Evolutionary conservation across 768 basidiomycete species (phyloP), one percentile per base, ranked within the genome.

Genomic region (Kwoniella pini): DNA sequence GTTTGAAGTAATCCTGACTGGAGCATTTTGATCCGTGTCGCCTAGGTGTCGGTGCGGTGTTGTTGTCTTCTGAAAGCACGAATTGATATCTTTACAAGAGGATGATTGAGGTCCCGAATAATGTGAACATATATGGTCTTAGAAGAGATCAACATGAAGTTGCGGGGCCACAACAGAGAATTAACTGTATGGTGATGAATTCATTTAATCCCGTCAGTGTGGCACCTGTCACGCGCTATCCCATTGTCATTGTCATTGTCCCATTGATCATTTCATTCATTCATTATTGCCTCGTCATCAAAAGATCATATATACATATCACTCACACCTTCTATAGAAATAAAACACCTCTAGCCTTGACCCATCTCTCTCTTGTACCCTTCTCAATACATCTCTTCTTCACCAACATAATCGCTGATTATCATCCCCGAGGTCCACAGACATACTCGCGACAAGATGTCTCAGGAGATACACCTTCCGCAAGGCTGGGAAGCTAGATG

Each of bases 401-500:
- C n/a, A n/a, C n/a, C 49, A 21, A n/a, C 21, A 4, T 4, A 38
- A 6, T 15, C 40, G 5, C 11, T n/a, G 5, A 6, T 43, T 6
- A 21, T 15, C 40, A 13, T 5, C 9, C n/a, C 19, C 40, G 19
- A 43, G n/a, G n/a, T 19, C n/a, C 19, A 5, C 40, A 10, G 13
- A 6, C n/a, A 6, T 6, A 43, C 40, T n/a, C 19, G 13, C 26
- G 50, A 19, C 48, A 30, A 42, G 30, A 63, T 63, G 62, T 45
- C 49, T 13, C 62, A 61, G 30, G 52, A 57, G 42, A n/a, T 45
- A 17, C 45, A 54, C 19, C 80, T 96, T 36, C 94, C 94, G 61
- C 88, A 88, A 65, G 94, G 93, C 40, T 96, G 94, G 94, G 82
- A 84, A 65, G 89, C 91, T 75, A 88, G 94, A 83, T 96, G 94